These are phyloP conservation scores for Gastrodia elata DNA, from an alignment of 106 monocot genomes.

Conservation along the genomic window DNA sequence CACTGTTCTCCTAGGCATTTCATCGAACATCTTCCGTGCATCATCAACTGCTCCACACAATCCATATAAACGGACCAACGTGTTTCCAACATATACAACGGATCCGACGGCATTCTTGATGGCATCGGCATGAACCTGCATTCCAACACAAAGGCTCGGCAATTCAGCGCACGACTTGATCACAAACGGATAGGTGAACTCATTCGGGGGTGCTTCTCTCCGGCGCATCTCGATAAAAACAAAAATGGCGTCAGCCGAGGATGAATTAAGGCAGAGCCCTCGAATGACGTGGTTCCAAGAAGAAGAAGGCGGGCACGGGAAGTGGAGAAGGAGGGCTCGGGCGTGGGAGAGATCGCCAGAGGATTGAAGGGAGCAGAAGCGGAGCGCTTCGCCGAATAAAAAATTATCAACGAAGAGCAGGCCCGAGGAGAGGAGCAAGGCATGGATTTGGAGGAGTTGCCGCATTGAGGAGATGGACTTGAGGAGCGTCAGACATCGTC, in stretches of 20 bases:
- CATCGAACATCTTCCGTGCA: constrained; percentile 44
- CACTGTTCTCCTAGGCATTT: constrained; percentile 29
- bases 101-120: constrained; percentile 31
- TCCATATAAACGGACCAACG: constrained; percentile 33
- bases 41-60: constrained; percentile 20
- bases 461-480: constrained; percentile 22
- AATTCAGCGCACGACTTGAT: constrained; percentile 49
- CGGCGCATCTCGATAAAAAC: constrained; percentile 42
- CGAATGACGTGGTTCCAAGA: constrained; percentile 67
- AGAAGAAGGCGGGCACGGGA: constrained; percentile 20
- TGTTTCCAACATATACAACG: constrained; percentile 53
- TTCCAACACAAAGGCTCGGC: constrained; percentile 18
- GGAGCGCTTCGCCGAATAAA: constrained; percentile 20
- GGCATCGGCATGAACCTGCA: constrained; percentile 37
- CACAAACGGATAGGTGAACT: constrained; percentile 66
- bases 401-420: constrained; percentile 30
- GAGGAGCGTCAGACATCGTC: constrained; percentile 40
- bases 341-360: constrained; percentile 26
- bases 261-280: constrained; percentile 14
- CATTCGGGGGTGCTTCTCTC: constrained; percentile 26
- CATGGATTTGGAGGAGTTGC: constrained; percentile 51
- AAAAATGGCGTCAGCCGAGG: not conserved
- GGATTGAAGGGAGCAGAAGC: constrained; percentile 34
- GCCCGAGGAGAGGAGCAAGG: constrained; percentile 35
- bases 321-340: constrained; percentile 23